Evolutionary conservation across 2,329 filamentous ascomycete species (phyloP), one percentile per base, ranked within the genome.

Genomic region (Fusarium agapanthi): DNA sequence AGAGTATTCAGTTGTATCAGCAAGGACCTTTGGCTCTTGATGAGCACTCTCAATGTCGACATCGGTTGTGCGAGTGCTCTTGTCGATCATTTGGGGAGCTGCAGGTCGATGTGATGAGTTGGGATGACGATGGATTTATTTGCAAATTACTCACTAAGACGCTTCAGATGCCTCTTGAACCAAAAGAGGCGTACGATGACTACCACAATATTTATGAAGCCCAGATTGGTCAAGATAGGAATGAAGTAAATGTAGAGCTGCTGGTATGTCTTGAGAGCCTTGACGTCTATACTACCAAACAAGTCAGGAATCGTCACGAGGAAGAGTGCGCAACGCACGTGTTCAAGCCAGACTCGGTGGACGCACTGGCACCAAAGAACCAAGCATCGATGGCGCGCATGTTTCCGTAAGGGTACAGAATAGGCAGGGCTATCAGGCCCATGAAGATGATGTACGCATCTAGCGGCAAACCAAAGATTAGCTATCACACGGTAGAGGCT

Each of bases 161-260:
- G 11, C 45, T 48, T 48, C 11, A 48, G 11, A 18, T 32, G 7
- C 3, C 28, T 48, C 28, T 32, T 32, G 28, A 88, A 88, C 84
- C 85, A 88, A 48, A 79, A 77, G 4, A 88, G 72, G 1, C 86
- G 82, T 2, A 86, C 81, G 11, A 85, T 67, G 6, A 88, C 84
- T 12, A 87, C 84, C 8, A 84, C 40, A 6, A 85, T 83, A 71
- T 87, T 87, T 70, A 88, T 79, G 66, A 87, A 87, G 1, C 82
- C 81, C 18, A 87, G 57, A 57, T 88, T 87, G 0, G 82, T 84
- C 4, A 88, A 54, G 14, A 86, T 81, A 0, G 86, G 85, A 24
- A 86, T 77, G 37, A 88, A 79, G 71, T 88, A 88, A 40, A 88
- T 69, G 37, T 83, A 84, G 2, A 88, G 72, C 68, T 88, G 86